Conservation (phyloP, 2,329 filamentous ascomycete species). For the Talaromyces sp. region DNA sequence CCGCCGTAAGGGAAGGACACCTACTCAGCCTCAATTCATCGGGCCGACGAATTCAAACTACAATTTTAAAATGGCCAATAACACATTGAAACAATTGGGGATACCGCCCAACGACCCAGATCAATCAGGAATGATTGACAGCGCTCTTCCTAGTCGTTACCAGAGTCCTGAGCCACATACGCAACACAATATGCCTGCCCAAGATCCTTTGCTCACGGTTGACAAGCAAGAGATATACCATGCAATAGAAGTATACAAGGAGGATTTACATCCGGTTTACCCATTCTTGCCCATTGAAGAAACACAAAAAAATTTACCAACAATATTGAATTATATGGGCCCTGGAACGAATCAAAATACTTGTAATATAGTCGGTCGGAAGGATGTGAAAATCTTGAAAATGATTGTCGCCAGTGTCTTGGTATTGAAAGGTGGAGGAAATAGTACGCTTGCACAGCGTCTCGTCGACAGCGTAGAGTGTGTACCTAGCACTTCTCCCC, state of each 20-base stretch:
- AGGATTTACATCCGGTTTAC: background rate
- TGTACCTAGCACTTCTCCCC: no score
- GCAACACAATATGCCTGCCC: background rate
- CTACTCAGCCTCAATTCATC: constrained; percentile 1
- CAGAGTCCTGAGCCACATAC: no score
- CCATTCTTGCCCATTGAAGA: background rate
- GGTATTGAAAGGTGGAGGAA: no score
- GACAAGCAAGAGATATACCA: background rate
- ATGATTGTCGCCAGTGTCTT: no score
- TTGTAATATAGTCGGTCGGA: background rate
- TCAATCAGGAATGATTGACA: background rate
- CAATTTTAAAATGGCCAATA: background rate
- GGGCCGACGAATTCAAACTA: constrained; percentile 2
- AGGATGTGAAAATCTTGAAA: background rate
- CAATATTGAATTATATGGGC: background rate
- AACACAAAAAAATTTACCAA: background rate
- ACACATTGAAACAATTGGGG: constrained; percentile 1
- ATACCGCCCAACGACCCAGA: background rate
- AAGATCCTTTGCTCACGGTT: background rate
- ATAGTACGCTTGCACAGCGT: no score
- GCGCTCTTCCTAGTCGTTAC: no score
- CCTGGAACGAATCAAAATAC: no score
- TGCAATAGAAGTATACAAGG: background rate
- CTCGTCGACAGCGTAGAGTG: no score
- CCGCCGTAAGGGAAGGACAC: background rate